Evolutionary conservation across 2,329 filamentous ascomycete species (phyloP).

Genomic region (Colletotrichum sidae): DNA sequence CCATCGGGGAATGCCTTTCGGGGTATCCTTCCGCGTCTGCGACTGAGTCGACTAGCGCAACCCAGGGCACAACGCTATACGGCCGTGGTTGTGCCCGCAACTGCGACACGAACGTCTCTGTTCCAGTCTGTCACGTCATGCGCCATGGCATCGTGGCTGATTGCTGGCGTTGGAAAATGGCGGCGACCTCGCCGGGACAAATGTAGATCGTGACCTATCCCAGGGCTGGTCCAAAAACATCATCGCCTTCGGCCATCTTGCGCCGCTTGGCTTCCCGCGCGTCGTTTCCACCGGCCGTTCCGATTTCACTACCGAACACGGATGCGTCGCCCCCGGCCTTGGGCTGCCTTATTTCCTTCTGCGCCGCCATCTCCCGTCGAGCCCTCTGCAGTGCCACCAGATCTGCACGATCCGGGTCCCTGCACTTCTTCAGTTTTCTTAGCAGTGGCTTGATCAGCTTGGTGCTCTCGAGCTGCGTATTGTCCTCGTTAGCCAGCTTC

Average conservation of each 20-base stretch:
- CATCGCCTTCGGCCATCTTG: slow-evolving; percentile 55
- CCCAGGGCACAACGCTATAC: too few species aligned
- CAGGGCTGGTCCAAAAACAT: slow-evolving; percentile 56
- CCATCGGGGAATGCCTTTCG: too few species aligned
- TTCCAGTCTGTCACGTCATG: not conserved
- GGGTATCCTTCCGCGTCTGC: too few species aligned
- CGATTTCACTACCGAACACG: slow-evolving; percentile 56
- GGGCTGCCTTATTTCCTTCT: slow-evolving; percentile 55
- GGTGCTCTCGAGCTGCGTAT: slow-evolving; percentile 56
- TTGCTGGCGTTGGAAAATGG: too few species aligned
- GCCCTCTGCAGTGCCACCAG: slow-evolving; percentile 76
- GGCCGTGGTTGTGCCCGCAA: too few species aligned
- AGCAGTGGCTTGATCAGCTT: slow-evolving; percentile 68
- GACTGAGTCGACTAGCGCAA: too few species aligned
- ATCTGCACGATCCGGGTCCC: slow-evolving; percentile 80
- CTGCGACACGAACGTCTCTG: too few species aligned
- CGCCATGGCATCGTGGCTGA: too few species aligned
- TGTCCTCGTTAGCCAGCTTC: slow-evolving; percentile 42
- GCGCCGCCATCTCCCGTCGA: slow-evolving; percentile 65
- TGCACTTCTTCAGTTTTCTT: slow-evolving; percentile 78
- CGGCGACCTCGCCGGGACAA: not conserved
- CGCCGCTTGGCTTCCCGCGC: slow-evolving; percentile 58
- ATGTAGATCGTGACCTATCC: not conserved
- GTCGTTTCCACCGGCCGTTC: slow-evolving; percentile 35
- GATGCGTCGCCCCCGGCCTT: slow-evolving; percentile 52